These are phyloP conservation scores for Ottelia alismoides DNA, from an alignment of 106 monocot species.

Conservation along the genomic window DNA sequence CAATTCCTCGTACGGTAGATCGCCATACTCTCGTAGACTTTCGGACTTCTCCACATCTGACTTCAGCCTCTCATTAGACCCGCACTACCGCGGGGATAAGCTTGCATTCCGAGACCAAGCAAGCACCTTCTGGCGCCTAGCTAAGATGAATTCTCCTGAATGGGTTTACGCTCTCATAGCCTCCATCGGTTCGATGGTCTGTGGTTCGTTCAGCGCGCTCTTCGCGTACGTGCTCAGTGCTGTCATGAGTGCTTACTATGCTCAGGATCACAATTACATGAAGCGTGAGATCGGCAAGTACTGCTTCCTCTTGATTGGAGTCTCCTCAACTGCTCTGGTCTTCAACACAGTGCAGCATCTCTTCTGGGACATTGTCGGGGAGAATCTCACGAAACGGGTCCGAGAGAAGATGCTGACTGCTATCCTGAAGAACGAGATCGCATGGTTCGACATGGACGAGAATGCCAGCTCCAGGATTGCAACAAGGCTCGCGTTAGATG, in stretches of 20 bases:
- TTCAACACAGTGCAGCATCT: conserved; percentile 75
- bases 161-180: conserved; percentile 63
- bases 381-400: conserved; percentile 59
- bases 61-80: conserved; percentile 22
- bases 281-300: conserved; percentile 52
- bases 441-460: conserved; percentile 77
- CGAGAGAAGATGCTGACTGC: conserved; percentile 60
- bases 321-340: conserved; percentile 52
- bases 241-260: conserved; percentile 62
- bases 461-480: conserved; percentile 52
- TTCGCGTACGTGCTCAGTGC: conserved; percentile 82
- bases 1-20: conserved; percentile 72
- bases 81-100: too few relatives aligned
- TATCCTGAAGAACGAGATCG: conserved; percentile 52
- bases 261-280: conserved; percentile 48
- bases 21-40: conserved; percentile 58
- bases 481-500: conserved; percentile 45
- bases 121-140: conserved; percentile 61
- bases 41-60: conserved; percentile 64
- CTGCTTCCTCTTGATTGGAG: conserved; percentile 65
- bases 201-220: conserved; percentile 62
- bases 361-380: conserved; percentile 82
- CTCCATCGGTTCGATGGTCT: conserved; percentile 62
- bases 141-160: conserved; percentile 79
- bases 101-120: conserved; percentile 65